Percentiles rank a stretch among this genome's conserved stretches.
Evolutionary conservation across 345 rosid genomes (phyloP).

Genomic region (Citropsis articulata): DNA sequence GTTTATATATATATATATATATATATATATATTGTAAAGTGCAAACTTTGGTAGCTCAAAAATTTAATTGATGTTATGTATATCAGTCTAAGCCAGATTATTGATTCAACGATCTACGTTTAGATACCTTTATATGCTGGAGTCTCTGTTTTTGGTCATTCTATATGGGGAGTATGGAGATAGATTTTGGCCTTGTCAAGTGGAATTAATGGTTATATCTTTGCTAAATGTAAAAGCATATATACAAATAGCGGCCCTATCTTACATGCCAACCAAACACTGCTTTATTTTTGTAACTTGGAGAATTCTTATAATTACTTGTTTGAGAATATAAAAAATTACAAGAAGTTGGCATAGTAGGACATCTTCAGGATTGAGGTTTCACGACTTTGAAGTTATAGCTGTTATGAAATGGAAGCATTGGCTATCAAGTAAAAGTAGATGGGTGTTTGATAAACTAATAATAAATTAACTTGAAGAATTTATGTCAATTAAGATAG

Average conservation of each 20-base stretch:
- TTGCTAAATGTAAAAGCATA: too few relatives aligned
- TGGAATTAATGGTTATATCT: background rate
- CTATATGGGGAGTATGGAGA: background rate
- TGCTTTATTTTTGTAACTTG: background rate
- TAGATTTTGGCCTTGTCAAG: background rate
- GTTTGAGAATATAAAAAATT: background rate
- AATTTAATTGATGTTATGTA: too few relatives aligned
- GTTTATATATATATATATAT: too few relatives aligned
- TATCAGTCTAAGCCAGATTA: background rate
- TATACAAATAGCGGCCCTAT: too few relatives aligned
- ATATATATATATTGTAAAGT: too few relatives aligned
- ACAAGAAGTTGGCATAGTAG: background rate
- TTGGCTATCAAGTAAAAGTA: too few relatives aligned
- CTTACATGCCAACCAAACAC: background rate
- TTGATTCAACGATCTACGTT: background rate
- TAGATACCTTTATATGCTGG: background rate
- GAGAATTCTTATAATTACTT: background rate
- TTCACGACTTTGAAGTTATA: too few relatives aligned
- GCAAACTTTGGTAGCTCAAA: too few relatives aligned
- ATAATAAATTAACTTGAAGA: conserved; percentile 2
- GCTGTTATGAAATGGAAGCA: too few relatives aligned
- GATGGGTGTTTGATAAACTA: background rate
- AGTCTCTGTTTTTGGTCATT: background rate
- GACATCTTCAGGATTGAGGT: too few relatives aligned
- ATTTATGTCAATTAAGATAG: conserved; percentile 24